These are phyloP conservation scores for Xylaria curta DNA, from an alignment of 495 filamentous ascomycete species.

Conservation along the genomic window DNA sequence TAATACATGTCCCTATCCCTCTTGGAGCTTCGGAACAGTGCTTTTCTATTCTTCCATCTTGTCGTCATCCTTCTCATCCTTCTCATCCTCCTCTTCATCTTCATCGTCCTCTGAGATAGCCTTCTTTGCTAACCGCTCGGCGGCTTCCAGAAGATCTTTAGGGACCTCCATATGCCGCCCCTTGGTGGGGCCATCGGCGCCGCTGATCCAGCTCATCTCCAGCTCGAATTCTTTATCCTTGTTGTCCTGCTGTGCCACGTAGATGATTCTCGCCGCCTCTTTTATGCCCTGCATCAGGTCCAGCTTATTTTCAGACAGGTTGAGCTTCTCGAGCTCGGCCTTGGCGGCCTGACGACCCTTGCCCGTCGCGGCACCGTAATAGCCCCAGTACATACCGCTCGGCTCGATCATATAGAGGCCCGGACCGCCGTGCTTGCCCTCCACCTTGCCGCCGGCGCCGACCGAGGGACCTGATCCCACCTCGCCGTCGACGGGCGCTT, in stretches of 20 bases:
- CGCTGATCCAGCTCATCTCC: constrained; percentile 98
- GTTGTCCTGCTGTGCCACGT: constrained; percentile 95
- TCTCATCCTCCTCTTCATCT: constrained; percentile 56
- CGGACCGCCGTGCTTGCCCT: constrained; percentile 82
- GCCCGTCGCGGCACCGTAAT: constrained; percentile 96
- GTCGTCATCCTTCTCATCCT: constrained; percentile 58
- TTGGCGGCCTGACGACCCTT: constrained; percentile 96
- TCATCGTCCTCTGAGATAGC: constrained; percentile 77
- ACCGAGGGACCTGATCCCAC: constrained; percentile 78
- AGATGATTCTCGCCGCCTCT: constrained; percentile 95
- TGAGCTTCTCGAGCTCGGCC: constrained; percentile 95
- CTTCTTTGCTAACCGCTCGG: constrained; percentile 85
- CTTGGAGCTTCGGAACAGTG: neutral
- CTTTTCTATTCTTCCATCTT: constrained; percentile 75
- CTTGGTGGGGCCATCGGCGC: constrained; percentile 80
- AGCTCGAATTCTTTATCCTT: constrained; percentile 98
- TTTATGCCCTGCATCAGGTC: constrained; percentile 87
- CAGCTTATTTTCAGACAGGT: constrained; percentile 77
- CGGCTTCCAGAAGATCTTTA: constrained; percentile 85
- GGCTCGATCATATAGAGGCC: constrained; percentile 98
- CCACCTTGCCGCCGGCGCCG: constrained; percentile 80
- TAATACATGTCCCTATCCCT: constrained; percentile 20
- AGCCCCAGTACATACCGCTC: constrained; percentile 96
- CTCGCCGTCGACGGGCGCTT: constrained; percentile 81
- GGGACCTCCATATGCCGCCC: constrained; percentile 91